Base-by-base conservation (phyloP, 495 filamentous ascomycete genomes). In the Astrocystis sublimbata region DNA sequence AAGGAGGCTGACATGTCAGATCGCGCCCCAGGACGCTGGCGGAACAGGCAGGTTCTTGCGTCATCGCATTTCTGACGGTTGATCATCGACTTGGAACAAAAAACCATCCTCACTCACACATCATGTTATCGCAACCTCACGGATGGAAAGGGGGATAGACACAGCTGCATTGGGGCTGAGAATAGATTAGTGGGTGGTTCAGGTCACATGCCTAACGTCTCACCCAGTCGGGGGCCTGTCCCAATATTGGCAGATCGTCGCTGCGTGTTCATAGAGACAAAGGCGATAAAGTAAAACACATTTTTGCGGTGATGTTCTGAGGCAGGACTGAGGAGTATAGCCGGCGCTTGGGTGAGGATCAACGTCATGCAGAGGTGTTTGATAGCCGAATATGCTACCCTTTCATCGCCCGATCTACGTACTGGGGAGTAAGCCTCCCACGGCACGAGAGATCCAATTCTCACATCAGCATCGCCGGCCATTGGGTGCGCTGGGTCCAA, bases 1-100 rank as follows among this genome's bases (percentile, higher is more conserved):
- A 45, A n/a, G 47, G 47, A 53, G 47, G 38, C 58, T 53, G 47
- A 61, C 58, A 24, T 61, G 58, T 61, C 58, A 61, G 36, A 61
- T 53, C 58, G 42, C 49, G 47, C 46, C 38, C 58, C 58, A 40
- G 38, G 28, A 35, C n/a, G 36, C 47, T 52, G 58, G 43, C 31
- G 56, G 56, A 46, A 46, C 17, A 46, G 41, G 41, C 55, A 58
- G 28, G 40, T 57, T 40, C 54, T 57, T n/a, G 46, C 47, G 46
- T 60, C 46, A 51, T 60, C 31, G 24, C 10, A 3, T 43, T 23
- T n/a, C 6, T 42, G 47, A 36, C 49, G n/a, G n/a, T n/a, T 26
- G 49, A 30, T 1, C 19, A n/a, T 21, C 8, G 30, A 6, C 23
- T 13, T 33, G 19, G 13, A 30, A 26, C 7, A 17, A 17, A 55